These are phyloP conservation scores for Stephanodiscus triporus DNA, from an alignment of 108 stramenopile species.

Conservation along the genomic window DNA sequence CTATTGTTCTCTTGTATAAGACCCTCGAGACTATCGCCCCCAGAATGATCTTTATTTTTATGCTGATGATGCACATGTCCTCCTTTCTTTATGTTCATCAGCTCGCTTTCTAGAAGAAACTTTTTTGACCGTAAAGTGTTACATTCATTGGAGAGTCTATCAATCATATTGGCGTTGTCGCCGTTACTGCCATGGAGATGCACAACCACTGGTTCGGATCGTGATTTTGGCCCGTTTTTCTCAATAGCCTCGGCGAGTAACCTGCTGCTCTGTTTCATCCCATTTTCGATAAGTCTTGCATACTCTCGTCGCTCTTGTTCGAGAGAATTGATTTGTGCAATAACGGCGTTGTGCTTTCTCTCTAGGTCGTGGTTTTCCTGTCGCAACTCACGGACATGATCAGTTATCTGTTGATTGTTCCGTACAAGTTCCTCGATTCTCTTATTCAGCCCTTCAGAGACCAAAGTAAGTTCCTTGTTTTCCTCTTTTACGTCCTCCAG, in stretches of 20 bases:
- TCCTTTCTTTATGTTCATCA: constrained; percentile 20
- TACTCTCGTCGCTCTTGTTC: constrained; percentile 22
- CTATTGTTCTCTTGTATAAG: constrained; percentile 42
- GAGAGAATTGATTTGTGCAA: constrained; percentile 15
- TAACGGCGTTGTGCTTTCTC: constrained; percentile 9
- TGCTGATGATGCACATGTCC: constrained; percentile 8
- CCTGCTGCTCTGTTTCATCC: constrained; percentile 16
- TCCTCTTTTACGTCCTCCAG: constrained; percentile 10
- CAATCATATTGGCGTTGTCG: not conserved
- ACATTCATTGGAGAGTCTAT: constrained; percentile 34
- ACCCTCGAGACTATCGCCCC: not conserved
- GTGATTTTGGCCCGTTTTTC: not conserved
- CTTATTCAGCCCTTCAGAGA: constrained; percentile 6
- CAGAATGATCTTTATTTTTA: not conserved
- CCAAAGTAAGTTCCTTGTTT: constrained; percentile 12
- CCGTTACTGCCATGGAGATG: constrained; percentile 11
- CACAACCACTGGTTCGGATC: constrained; percentile 23
- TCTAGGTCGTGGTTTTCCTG: constrained; percentile 9
- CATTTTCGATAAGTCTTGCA: constrained; percentile 11
- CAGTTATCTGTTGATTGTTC: constrained; percentile 9
- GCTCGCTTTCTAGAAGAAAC: constrained; percentile 35
- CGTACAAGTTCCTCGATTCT: constrained; percentile 12
- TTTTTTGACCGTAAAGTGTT: constrained; percentile 34
- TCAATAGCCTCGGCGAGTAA: constrained; percentile 18
- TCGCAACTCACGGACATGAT: constrained; percentile 1